These are phyloP conservation scores for Solanum rostratum DNA, from an alignment of 257 asterid genomes.

Conservation along the genomic window DNA sequence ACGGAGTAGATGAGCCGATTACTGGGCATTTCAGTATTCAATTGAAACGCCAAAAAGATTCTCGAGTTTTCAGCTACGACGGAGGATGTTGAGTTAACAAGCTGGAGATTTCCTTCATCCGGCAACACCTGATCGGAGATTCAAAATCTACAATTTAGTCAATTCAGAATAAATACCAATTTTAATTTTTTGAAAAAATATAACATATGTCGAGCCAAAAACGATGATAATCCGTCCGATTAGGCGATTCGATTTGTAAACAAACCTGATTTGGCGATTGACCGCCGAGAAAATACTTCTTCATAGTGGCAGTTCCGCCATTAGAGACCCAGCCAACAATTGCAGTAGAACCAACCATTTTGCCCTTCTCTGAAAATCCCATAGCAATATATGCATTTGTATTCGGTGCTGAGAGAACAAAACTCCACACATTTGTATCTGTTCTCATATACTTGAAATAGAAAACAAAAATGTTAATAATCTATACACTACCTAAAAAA, in stretches of 20 bases:
- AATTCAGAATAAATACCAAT: neutral
- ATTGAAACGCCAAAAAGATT: slow-evolving; percentile 51
- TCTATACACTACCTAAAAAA: neutral
- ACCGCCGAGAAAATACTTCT: slow-evolving; percentile 49
- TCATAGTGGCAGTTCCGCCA: slow-evolving; percentile 9
- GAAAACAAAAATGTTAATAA: neutral
- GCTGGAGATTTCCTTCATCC: slow-evolving; percentile 21
- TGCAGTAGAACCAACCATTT: slow-evolving; percentile 70
- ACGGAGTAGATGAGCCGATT: slow-evolving; percentile 48
- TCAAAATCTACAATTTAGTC: neutral
- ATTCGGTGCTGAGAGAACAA: slow-evolving; percentile 58
- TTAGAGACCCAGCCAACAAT: slow-evolving; percentile 52
- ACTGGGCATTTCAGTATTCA: slow-evolving; percentile 27
- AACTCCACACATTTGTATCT: slow-evolving; percentile 45
- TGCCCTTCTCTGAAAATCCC: slow-evolving; percentile 63
- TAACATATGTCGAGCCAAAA: no score
- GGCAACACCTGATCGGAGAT: slow-evolving; percentile 22
- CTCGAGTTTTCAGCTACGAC: slow-evolving; percentile 15
- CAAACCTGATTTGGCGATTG: slow-evolving; percentile 18
- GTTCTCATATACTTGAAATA: slow-evolving; percentile 39
- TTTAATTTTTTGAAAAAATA: neutral
- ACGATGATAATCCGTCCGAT: neutral
- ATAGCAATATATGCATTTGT: slow-evolving; percentile 43
- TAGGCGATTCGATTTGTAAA: slow-evolving; percentile 3
- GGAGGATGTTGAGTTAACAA: slow-evolving; percentile 39